Evolutionary conservation across 805 yeast genomes (phyloP), one percentile per base, ranked within the genome.

Genomic region (Cyberlindnera suaveolens): DNA sequence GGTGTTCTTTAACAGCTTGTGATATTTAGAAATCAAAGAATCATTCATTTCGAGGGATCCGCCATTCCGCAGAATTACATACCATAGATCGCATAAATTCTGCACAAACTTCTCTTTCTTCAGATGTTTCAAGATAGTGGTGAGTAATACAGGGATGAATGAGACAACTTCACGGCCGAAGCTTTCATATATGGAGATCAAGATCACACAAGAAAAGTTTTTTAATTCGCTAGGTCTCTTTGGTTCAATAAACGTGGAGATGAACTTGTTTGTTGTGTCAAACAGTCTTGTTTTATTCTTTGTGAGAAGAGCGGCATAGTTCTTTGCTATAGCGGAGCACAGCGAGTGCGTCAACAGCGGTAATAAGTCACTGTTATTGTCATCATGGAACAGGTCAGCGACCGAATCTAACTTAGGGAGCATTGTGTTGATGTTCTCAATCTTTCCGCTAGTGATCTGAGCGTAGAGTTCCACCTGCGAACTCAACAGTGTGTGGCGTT

Each of bases 131-230:
- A 65, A 52, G 6, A 63, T 36, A 1, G 56, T 43, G 7, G 61
- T 41, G 14, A 63, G 39, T 4, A 67, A 31, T 5, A 63, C 44
- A 6, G 72, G 67, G 1, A 58, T 53, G 33, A 67, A 55, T 1
- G 71, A 63, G 6, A 61, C 53, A 3, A 68, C 45, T 10, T 60
- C 61, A 11, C 57, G 54, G 1, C 65, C 63, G 50, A 62, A 67
- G 1, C 50, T 42, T 43, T 64, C 65, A 42, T 62, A 61, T 4
- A 67, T 41, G 15, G 57, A 60, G 1, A 51, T 51, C 13, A 68
- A 51, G 1, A 61, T 41, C 0, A 58, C 58, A 32, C 51, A 51
- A 7, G 66, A 57, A 18, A 64, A 13, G 23, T 60, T 56, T 44
- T 63, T 66, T 5, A 58, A 51, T 14, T 60, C 52, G 0, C 43